Evolutionary conservation across 441 rosid genomes (phyloP), one percentile per base, ranked within the genome.

Genomic region (Erodium moschatum): DNA sequence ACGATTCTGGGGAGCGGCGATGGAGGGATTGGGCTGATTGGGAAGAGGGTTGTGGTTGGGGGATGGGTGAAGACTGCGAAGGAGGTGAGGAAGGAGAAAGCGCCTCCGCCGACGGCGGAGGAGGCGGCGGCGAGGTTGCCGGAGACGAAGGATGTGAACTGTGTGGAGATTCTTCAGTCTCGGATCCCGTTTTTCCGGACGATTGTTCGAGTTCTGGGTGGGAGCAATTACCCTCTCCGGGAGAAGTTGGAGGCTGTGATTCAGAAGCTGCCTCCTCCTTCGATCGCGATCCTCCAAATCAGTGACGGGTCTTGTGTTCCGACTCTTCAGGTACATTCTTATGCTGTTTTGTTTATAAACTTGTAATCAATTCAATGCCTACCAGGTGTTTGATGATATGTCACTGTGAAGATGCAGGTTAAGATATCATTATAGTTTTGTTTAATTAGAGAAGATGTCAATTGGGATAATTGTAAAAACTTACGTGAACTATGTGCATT

Each of bases 1-100:
- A 76, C 82, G 56, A 73, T 93, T 54, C 48, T 89, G 65, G 85
- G 78, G 46, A 66, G 85, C 0, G 72, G 67, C 7, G 90, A 90
- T 68, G 81, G 81, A 15, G 90, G 88, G 18, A 27, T 62, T 6
- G 81, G 82, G 5, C 54, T 85, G n/a, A 64, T 66, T 5, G 92
- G 89, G 0, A 46, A 86, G 76, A 86, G 79, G 31, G 67, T 87
- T 33, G 89, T 89, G 64, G 64, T 90, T 48, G 98, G 98, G 1
- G 98, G 98, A 8, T 90, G 98, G 98, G 90, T 93, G 6, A 90
- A 82, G 84, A 74, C 87, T 76, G 84, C 82, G 40, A 87, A 73
- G 73, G 91, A 90, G 16, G 76, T 76, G 70, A 83, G 44, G 75
- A 83, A 73, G 69, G 87, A 87, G 18, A 73, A 72, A 1, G 35